These are phyloP conservation scores for Boletellus sp. DNA, from an alignment of 1,284 basidiomycete genomes.

Conservation along the genomic window DNA sequence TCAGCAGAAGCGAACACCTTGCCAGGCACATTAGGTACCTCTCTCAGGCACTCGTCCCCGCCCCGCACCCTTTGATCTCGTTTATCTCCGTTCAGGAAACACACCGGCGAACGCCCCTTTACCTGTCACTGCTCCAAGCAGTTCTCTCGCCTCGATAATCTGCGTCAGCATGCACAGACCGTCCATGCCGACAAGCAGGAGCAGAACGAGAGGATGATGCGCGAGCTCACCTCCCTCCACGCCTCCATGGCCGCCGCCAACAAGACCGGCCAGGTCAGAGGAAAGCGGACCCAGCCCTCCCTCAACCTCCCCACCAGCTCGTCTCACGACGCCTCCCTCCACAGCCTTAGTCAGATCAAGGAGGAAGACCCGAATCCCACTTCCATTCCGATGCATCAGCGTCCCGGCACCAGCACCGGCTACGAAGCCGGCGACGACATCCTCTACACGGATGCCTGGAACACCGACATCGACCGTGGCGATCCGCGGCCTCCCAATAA, in stretches of 20 bases:
- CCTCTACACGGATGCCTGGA: constrained; percentile 38
- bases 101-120: constrained; percentile 95
- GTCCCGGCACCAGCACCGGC: constrained; percentile 65
- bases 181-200: constrained; percentile 90
- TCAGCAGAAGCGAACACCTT: constrained; percentile 91
- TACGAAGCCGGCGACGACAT: constrained; percentile 55
- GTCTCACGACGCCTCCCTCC: constrained; percentile 15
- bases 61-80: constrained; percentile 17
- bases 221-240: constrained; percentile 82
- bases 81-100: constrained; percentile 64
- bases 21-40: constrained; percentile 89
- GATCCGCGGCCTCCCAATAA: constrained; percentile 35
- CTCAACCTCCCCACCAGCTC: not conserved
- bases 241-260: constrained; percentile 76
- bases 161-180: constrained; percentile 93
- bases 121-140: constrained; percentile 93
- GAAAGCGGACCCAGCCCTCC: constrained; percentile 36
- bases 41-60: constrained; percentile 28
- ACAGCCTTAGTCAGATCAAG: constrained; percentile 42
- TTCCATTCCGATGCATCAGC: constrained; percentile 42
- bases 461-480: constrained; percentile 37
- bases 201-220: constrained; percentile 90
- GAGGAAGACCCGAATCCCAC: constrained; percentile 44
- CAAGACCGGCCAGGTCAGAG: constrained; percentile 49
- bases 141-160: constrained; percentile 94